Evolutionary conservation across 164 flowering plant genomes (phyloP).

Genomic region (Protea cynaroides): DNA sequence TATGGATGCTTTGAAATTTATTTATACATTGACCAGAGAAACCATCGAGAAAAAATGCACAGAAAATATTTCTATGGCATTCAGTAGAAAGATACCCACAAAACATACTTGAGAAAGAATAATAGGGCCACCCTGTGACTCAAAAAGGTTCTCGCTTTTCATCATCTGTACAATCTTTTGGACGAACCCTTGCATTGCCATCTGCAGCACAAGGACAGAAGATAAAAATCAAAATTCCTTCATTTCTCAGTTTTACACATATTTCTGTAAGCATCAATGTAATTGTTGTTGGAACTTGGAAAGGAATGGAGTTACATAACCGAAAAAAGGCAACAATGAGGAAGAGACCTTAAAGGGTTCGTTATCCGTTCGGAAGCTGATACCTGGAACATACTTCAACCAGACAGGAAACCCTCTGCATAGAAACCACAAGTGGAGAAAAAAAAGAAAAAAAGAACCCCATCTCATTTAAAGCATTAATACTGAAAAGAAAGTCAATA

Average conservation of each 20-base stretch:
- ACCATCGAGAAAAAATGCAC: neutral
- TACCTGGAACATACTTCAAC: conserved; percentile 83
- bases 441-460: neutral
- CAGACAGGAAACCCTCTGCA: conserved; percentile 93
- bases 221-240: neutral
- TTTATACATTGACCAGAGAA: neutral
- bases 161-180: conserved; percentile 62
- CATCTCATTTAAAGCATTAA: neutral
- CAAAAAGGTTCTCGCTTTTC: conserved; percentile 59
- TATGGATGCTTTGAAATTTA: neutral
- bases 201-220: conserved; percentile 26
- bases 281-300: no score
- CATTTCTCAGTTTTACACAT: neutral
- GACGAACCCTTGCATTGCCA: conserved; percentile 73
- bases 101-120: conserved; percentile 59
- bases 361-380: conserved; percentile 76
- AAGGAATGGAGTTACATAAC: no score
- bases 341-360: conserved; percentile 65
- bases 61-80: neutral
- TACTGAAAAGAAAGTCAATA: neutral
- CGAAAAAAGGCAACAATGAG: neutral
- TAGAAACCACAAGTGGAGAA: neutral
- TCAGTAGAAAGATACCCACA: neutral
- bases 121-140: conserved; percentile 79
- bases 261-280: no score